phyloP scores from a whole-genome alignment of 371 early-diverging fungal genomes.

The Mortierella sp. region DNA sequence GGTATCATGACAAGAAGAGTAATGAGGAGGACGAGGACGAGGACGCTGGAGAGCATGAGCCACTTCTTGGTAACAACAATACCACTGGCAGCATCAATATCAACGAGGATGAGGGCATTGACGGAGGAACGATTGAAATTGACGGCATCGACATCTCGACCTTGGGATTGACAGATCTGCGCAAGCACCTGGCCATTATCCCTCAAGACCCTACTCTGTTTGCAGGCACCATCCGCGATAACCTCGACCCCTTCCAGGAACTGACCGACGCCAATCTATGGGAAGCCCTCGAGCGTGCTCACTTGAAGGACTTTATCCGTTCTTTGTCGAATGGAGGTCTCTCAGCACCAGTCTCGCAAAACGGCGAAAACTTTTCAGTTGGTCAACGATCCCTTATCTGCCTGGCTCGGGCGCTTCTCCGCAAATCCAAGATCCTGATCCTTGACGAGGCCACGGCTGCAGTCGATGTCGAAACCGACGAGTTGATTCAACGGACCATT shows the following conservation, averaged over 20 bases:
- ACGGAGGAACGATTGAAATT: conserved; percentile 69
- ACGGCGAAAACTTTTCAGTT: conserved; percentile 85
- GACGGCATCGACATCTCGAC: conserved; percentile 76
- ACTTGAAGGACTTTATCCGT: conserved; percentile 66
- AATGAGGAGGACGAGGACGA: not conserved
- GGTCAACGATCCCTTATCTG: conserved; percentile 93
- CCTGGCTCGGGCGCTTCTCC: conserved; percentile 88
- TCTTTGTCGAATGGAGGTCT: conserved; percentile 61
- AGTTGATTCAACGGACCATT: conserved; percentile 86
- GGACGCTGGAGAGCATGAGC: conserved; percentile 1
- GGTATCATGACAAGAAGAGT: conserved; percentile 17
- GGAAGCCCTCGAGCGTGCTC: conserved; percentile 71
- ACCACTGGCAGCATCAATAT: too few species aligned
- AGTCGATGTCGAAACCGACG: conserved; percentile 85
- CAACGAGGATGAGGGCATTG: conserved; percentile 60
- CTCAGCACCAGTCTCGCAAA: conserved; percentile 70
- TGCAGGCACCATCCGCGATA: conserved; percentile 75
- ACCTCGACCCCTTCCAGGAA: conserved; percentile 78
- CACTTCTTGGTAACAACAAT: conserved; percentile 15
- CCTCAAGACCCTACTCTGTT: conserved; percentile 82
- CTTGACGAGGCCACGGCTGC: conserved; percentile 91
- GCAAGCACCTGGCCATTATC: conserved; percentile 82
- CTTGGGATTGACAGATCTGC: conserved; percentile 76
- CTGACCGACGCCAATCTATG: conserved; percentile 77
- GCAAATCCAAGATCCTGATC: conserved; percentile 79